These are phyloP conservation scores for Gonium pectorale DNA, from an alignment of 139 green algal species.

Conservation along the genomic window DNA sequence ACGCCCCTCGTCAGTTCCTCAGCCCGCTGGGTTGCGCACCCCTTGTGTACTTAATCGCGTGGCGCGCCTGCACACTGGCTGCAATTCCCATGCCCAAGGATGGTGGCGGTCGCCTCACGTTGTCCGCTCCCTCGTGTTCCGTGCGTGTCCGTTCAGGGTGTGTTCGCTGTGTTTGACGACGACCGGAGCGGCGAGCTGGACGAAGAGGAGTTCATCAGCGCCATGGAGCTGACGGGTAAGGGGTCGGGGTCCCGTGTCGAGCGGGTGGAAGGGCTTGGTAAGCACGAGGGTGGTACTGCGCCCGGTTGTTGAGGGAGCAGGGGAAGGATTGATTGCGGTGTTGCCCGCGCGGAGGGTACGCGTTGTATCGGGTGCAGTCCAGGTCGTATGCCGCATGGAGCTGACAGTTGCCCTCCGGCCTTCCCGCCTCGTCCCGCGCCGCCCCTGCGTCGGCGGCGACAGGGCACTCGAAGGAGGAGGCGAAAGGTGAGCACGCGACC, in stretches of 20 bases:
- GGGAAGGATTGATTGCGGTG: neutral
- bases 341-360: no score
- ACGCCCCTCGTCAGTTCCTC: no score
- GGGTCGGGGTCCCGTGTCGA: no score
- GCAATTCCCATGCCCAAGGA: no score
- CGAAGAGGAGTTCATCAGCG: conserved; percentile 39
- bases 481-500: neutral
- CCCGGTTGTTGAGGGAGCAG: neutral
- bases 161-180: conserved; percentile 38
- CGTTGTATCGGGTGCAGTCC: no score
- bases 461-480: conserved; percentile 26
- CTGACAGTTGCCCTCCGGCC: no score
- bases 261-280: neutral
- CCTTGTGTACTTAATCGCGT: no score
- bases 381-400: no score
- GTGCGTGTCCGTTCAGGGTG: neutral
- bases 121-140: neutral
- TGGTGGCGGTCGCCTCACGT: no score
- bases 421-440: neutral
- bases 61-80: no score
- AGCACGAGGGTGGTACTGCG: neutral
- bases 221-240: conserved; percentile 40
- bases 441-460: neutral
- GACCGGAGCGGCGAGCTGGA: conserved; percentile 32
- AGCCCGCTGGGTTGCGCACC: no score